A percentile compares a stretch with the other conserved stretches of the same genome.
Evolutionary conservation across 805 yeast genomes (phyloP).

Genomic region (Metschnikowia proteae): DNA sequence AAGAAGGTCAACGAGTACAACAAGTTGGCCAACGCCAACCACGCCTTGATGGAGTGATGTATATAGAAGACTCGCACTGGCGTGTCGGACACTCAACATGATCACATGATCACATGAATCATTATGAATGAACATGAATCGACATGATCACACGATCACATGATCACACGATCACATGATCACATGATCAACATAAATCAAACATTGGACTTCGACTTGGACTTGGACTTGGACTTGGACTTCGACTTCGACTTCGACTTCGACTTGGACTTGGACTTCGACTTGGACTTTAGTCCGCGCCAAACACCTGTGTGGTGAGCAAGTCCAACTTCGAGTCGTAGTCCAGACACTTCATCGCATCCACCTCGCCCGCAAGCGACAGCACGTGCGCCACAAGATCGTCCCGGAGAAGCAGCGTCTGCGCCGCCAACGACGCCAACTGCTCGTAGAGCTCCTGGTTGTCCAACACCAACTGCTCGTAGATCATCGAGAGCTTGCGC

Average conservation of each 20-base stretch:
- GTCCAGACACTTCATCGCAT: slow-evolving; percentile 18
- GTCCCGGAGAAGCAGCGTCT: slow-evolving; percentile 20
- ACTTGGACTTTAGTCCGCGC: too few species aligned
- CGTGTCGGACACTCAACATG: too few species aligned
- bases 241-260: too few species aligned
- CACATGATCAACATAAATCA: too few species aligned
- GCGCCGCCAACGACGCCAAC: slow-evolving; percentile 19
- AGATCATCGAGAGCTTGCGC: slow-evolving; percentile 30
- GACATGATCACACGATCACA: too few species aligned
- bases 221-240: too few species aligned
- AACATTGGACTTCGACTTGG: too few species aligned
- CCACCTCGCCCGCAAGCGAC: slow-evolving; percentile 15
- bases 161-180: too few species aligned
- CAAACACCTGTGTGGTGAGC: slow-evolving; percentile 16
- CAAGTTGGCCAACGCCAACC: slow-evolving; percentile 36
- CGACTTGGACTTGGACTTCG: too few species aligned
- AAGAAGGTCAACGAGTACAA: slow-evolving; percentile 40
- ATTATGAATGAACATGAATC: too few species aligned
- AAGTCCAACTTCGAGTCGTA: slow-evolving; percentile 21
- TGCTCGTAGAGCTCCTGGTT: slow-evolving; percentile 27
- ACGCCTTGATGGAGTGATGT: slow-evolving; percentile 18
- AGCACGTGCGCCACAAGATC: slow-evolving; percentile 21
- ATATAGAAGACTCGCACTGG: slow-evolving; percentile 3
- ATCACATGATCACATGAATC: too few species aligned
- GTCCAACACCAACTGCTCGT: slow-evolving; percentile 35